Evolutionary conservation across 257 asterid genomes (phyloP), one percentile per base, ranked within the genome.

Genomic region (Lycium barbarum): DNA sequence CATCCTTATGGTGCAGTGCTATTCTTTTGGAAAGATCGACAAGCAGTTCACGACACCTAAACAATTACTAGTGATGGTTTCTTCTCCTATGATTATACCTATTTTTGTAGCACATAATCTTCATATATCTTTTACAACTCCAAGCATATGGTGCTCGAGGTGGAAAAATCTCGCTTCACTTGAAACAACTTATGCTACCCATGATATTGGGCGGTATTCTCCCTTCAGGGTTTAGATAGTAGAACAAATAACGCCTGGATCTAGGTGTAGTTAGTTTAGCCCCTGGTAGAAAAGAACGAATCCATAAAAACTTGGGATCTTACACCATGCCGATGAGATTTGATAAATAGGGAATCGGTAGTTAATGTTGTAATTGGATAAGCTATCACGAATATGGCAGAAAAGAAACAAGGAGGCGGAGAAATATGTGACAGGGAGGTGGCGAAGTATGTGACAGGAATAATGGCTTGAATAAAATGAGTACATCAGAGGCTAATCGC

Each of bases 351-450:
- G 40, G 74, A 45, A 67, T 35, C 12, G 20, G 49, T 20, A 67
- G 9, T 67, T 67, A 67, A 67, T 35, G n/a, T 35, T 67, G 49
- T 67, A 67, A 35, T 67, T 67, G 74, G 74, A 33, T 36, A 68
- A 36, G 22, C 36, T 68, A 15, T 68, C 15, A 70, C 8, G 26
- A 38, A 38, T 38, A 68, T 70, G 79, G 20, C 79, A 40, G 49
- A 70, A 17, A 40, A 70, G 78, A 68, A 68, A 13, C 36, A 38
- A 15, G 33, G 33, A 26, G 33, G 33, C 78, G 0, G 12, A 68
- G 7, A 14, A 38, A 36, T 26, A 26, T 26, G 33, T 26, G 15
- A 38, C 33, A 70, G 40, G 54, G 15, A 70, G 20, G 49, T 2
- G 33, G 54, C 38, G 9, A 40, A 70, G 9, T 40, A 70, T 17